Conservation (phyloP, 2,329 filamentous ascomycete species). For the Colletotrichum lini region DNA sequence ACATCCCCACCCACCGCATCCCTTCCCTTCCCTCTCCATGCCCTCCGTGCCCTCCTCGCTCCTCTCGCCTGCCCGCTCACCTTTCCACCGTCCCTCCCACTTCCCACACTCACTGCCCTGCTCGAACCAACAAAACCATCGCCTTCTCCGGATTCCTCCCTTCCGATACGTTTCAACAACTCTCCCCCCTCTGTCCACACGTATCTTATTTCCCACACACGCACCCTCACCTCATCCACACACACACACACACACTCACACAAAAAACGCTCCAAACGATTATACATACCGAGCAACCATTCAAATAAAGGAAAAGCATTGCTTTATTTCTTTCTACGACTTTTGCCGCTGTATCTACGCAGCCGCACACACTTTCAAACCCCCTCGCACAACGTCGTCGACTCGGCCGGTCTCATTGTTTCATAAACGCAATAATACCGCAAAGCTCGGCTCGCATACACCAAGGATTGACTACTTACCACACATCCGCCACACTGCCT, state of each 20-base stretch:
- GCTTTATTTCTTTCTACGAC: conserved; percentile 13
- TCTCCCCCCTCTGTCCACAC: conserved; percentile 38
- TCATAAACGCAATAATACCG: conserved; percentile 40
- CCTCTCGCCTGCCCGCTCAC: conserved; percentile 35
- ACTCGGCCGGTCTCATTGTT: conserved; percentile 41
- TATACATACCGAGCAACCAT: neutral
- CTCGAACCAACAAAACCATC: conserved; percentile 44
- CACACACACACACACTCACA: conserved; percentile 8
- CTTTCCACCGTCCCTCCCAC: conserved; percentile 33
- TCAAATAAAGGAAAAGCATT: conserved; percentile 19
- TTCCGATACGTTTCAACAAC: conserved; percentile 39
- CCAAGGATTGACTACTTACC: conserved; percentile 17
- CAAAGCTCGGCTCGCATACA: conserved; percentile 40
- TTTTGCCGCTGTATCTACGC: conserved; percentile 8
- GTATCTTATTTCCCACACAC: conserved; percentile 16
- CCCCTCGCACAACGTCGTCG: conserved; percentile 36
- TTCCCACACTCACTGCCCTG: conserved; percentile 32
- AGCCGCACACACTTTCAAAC: conserved; percentile 7
- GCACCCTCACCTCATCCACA: conserved; percentile 15
- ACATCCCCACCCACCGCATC: conserved; percentile 19
- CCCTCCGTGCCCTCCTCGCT: conserved; percentile 40
- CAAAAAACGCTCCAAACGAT: conserved; percentile 10
- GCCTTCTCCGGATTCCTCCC: conserved; percentile 39
- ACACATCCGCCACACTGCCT: conserved; percentile 33
- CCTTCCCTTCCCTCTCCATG: conserved; percentile 33